These are phyloP conservation scores for Irpex sp. DNA, from an alignment of 1,284 basidiomycete genomes.

Conservation along the genomic window DNA sequence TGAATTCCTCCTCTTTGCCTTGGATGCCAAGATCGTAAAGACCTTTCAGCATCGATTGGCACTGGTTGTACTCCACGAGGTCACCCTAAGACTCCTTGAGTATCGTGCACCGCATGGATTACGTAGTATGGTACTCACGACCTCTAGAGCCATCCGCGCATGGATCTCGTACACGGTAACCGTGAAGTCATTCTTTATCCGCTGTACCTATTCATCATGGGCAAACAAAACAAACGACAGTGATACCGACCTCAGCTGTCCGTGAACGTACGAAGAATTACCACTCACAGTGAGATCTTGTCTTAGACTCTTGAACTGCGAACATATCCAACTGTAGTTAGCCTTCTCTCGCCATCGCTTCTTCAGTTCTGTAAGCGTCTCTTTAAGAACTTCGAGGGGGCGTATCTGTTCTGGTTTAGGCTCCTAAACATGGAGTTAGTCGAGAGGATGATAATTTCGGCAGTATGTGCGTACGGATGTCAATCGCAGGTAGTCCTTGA, in stretches of 20 bases:
- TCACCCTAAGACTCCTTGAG: conserved; percentile 60
- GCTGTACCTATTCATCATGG: conserved; percentile 76
- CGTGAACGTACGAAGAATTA: conserved; percentile 8
- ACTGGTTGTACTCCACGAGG: conserved; percentile 99
- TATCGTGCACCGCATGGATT: neutral
- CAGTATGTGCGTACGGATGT: conserved; percentile 68
- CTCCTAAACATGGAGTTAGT: conserved; percentile 52
- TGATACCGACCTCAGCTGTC: conserved; percentile 1
- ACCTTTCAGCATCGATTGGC: conserved; percentile 86
- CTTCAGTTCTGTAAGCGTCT: conserved; percentile 87
- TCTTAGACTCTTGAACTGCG: conserved; percentile 96
- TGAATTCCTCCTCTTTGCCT: conserved; percentile 92
- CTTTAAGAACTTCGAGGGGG: conserved; percentile 80
- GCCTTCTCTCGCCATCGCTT: conserved; percentile 83
- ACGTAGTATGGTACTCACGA: conserved; percentile 46
- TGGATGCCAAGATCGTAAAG: conserved; percentile 92
- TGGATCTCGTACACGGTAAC: conserved; percentile 98
- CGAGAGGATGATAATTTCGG: conserved; percentile 2
- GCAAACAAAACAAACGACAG: conserved; percentile 14
- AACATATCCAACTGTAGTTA: conserved; percentile 93
- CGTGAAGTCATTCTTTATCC: conserved; percentile 98
- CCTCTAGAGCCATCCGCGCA: conserved; percentile 94
- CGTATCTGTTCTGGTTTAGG: conserved; percentile 94
- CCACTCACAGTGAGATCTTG: conserved; percentile 92
- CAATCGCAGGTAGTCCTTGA: conserved; percentile 94